Evolutionary conservation across 2,329 filamentous ascomycete species (phyloP).

Genomic region (Xylaria sp.): DNA sequence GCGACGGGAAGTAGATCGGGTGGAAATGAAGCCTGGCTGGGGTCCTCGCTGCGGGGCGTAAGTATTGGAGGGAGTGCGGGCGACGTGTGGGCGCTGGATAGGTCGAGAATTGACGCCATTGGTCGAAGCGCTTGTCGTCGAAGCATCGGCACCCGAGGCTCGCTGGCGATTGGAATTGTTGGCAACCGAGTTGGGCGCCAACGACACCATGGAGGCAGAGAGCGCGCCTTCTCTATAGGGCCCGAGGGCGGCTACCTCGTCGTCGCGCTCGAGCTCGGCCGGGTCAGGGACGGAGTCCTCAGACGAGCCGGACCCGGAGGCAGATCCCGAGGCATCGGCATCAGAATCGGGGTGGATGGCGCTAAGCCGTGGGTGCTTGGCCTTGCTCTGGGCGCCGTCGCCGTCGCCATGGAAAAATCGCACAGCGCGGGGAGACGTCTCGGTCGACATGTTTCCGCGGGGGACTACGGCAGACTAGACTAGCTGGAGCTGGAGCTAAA

Average conservation of each 20-base stretch:
- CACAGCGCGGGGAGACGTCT: constrained; percentile 66
- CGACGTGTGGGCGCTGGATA: constrained; percentile 75
- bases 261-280: constrained; percentile 61
- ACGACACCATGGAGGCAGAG: constrained; percentile 57
- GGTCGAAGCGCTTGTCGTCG: constrained; percentile 45
- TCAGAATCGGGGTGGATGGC: constrained; percentile 60
- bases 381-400: constrained; percentile 58
- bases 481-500: constrained; percentile 32
- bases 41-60: constrained; percentile 75
- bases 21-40: constrained; percentile 54
- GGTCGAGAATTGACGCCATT: constrained; percentile 58
- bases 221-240: constrained; percentile 58
- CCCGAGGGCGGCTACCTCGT: constrained; percentile 59
- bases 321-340: constrained; percentile 42
- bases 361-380: constrained; percentile 54
- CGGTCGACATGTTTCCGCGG: constrained; percentile 50
- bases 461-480: constrained; percentile 16
- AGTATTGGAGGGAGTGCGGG: constrained; percentile 80
- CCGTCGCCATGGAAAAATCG: constrained; percentile 66
- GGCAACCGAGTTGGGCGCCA: constrained; percentile 54
- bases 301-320: constrained; percentile 58
- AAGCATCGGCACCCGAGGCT: constrained; percentile 50
- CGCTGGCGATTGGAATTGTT: constrained; percentile 57
- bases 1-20: constrained; percentile 59
- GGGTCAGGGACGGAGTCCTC: constrained; percentile 59